Evolutionary conservation across 495 filamentous ascomycete genomes (phyloP), one percentile per base, ranked within the genome.

Genomic region (Arthonia radiata): DNA sequence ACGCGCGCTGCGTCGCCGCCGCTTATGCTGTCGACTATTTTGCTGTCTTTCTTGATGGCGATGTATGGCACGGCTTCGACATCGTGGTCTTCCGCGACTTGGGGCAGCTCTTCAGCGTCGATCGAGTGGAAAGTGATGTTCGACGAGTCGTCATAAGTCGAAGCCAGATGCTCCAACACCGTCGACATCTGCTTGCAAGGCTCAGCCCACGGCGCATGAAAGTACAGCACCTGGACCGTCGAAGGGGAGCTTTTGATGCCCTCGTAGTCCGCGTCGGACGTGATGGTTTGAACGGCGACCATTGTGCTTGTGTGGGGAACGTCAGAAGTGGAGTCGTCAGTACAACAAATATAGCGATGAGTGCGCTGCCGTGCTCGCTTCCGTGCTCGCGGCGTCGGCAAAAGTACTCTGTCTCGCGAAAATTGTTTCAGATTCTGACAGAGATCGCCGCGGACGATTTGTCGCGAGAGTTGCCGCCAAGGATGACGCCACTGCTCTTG

Each of bases 131-230:
- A 99, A 35, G 66, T 66, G 37, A 78, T 66, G 19, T 58, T 52
- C 23, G 55, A 46, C 28, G 62, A 59, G 16, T 56, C 57, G 27
- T 74, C 63, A 50, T 86, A 83, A 36, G 80, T 72, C 34, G 64
- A 61, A 29, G 82, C 81, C 31, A 99, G 71, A 17, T 77, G 70
- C 39, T 59, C 52, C 31, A 99, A 68, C 30, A 92, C 71, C n/a
- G 64, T 68, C 36, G 64, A 61, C 81, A 92, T 92, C 50, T 91
- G 81, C 29, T 72, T 61, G 56, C 86, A 94, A 8, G 81, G 86
- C 16, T 75, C 78, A n/a, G 89, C 86, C 86, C 89, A 94, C 39
- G 80, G 72, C 0, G 89, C 75, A 50, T 92, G 71, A 55, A 94
- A 94, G 46, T 80, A 91, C 38, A 92, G 61, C 37, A 91, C 64